Evolutionary conservation across 192 early-diverging fungal genomes (phyloP), one percentile per base, ranked within the genome.

Genomic region (Podila epicladia): DNA sequence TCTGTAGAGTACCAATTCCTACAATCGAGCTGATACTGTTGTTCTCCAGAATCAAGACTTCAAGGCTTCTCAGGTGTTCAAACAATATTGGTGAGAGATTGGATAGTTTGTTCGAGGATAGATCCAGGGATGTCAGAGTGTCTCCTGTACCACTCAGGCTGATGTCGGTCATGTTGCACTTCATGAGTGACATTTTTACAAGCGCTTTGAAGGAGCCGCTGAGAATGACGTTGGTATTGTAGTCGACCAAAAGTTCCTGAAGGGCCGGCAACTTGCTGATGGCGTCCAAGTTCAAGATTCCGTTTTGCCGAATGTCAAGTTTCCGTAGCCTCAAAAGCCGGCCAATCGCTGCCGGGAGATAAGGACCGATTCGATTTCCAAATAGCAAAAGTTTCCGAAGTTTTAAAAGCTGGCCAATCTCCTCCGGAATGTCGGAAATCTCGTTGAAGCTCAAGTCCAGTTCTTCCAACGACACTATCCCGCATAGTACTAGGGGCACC

Each of bases 401-500:
- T 11, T 89, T 79, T 8, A 61, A 62, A 17, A 97, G 82, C 9
- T 91, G 82, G 22, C 93, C 90, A 48, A 96, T 93, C 31, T 85
- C 85, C 20, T 94, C 86, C 26, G 95, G 93, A 20, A 97, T 84
- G 12, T 65, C 75, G 5, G 88, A 82, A n/a, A 97, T 93, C 51
- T 94, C 90, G 73, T 96, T 96, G 60, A 95, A 94, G 61, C 89
- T 93, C 33, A 97, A 73, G 73, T 97, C 95, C 28, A 97, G 85
- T 35, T 93, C 87, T 17, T 83, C 85, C 19, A 95, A 75, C 33
- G 89, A 79, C 41, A 73, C 24, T 31, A 94, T 90, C 50, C 85
- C 71, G 45, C 90, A 91, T 28, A 97, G 74, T 0, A 89, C 88
- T 17, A 62, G 28, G 2, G 96, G 96, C 65, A 96, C 92, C 29